These are phyloP conservation scores for Paramecium primaurelia DNA, from an alignment of 73 alveolate species.

Conservation along the genomic window DNA sequence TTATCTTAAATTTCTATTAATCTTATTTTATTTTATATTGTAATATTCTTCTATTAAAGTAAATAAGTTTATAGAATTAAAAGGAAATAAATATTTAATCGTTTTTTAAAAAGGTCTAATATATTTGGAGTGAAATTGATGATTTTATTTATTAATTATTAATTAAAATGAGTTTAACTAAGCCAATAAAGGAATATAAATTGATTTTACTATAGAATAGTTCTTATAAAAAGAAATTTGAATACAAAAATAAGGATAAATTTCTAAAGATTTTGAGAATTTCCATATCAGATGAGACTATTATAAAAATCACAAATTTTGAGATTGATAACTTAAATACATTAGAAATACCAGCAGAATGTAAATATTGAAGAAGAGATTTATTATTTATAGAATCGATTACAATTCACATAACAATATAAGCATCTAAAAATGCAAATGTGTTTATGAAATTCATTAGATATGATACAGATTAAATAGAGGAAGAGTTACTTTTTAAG, in stretches of 20 bases:
- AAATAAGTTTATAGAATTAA: neutral
- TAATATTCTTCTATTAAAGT: neutral
- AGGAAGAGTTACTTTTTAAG: conserved; percentile 15
- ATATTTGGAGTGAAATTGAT: neutral
- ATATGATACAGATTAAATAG: conserved; percentile 48
- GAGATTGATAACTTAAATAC: conserved; percentile 13
- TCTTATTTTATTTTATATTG: too few species aligned
- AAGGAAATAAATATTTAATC: neutral
- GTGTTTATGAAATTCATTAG: neutral
- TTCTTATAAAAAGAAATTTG: conserved; percentile 18
- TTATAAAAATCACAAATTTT: neutral
- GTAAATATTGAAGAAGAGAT: neutral
- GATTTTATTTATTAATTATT: neutral
- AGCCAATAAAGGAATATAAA: conserved; percentile 30
- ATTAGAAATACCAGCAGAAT: conserved; percentile 6
- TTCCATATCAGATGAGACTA: neutral
- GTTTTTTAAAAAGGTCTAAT: neutral
- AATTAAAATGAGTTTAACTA: neutral
- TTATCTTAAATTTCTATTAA: too few species aligned
- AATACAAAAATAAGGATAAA: conserved; percentile 16
- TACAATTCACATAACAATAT: neutral
- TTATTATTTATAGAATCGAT: neutral
- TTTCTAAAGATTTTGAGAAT: conserved; percentile 4
- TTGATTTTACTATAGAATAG: neutral
- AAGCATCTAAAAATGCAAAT: neutral